Percentiles rank a stretch among this genome's conserved stretches.
Conservation (phyloP, 306 rosid genomes). For the Fragaria iinumae region DNA sequence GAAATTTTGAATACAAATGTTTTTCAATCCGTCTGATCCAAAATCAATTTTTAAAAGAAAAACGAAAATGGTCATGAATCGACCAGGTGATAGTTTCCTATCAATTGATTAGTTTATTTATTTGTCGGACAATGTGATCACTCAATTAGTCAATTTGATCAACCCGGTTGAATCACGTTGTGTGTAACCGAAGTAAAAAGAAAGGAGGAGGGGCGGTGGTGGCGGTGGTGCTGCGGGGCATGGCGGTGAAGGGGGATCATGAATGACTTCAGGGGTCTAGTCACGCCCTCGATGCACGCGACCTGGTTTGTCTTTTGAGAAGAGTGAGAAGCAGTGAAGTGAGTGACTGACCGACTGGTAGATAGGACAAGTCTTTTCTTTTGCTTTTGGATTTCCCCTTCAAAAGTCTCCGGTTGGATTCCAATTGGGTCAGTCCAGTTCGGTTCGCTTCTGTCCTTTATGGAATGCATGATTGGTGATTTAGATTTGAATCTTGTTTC, state of each 20-base stretch:
- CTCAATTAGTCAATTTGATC: no score
- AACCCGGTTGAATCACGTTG: no score
- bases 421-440: neutral
- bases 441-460: neutral
- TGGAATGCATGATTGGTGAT: neutral
- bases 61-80: no score
- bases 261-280: constrained; percentile 29
- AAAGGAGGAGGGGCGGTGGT: neutral
- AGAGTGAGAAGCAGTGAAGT: neutral
- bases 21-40: no score
- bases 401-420: neutral
- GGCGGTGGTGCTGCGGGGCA: neutral
- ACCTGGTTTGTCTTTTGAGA: neutral
- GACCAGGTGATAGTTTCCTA: no score
- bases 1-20: no score
- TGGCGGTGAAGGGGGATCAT: constrained; percentile 26
- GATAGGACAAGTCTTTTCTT: neutral
- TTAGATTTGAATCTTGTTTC: no score
- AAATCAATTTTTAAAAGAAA: no score
- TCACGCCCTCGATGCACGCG: constrained; percentile 65
- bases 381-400: neutral
- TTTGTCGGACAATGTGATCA: no score
- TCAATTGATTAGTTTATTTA: no score
- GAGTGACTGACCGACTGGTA: neutral
- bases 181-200: neutral